A percentile compares a stretch with the other conserved stretches of the same genome.
Conservation (phyloP, 306 rosid genomes). For the Lagenaria siceraria region DNA sequence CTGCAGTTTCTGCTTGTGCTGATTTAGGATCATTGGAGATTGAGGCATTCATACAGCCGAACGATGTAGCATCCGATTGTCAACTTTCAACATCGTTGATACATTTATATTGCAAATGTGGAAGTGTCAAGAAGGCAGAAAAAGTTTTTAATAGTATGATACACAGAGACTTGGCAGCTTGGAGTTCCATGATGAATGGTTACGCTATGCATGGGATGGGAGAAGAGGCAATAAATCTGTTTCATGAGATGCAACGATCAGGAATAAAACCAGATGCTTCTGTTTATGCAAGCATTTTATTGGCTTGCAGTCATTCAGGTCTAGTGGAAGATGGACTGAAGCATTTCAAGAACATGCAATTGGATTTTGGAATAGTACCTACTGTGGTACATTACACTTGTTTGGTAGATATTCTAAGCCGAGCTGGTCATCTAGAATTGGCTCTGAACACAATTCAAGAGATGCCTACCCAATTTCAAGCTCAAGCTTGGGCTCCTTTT, state of each 20-base stretch:
- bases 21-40: constrained; percentile 7
- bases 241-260: not conserved
- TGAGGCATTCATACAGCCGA: not conserved
- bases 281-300: not conserved
- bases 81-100: not conserved
- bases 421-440: constrained; percentile 10
- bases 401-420: constrained; percentile 16
- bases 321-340: constrained; percentile 13
- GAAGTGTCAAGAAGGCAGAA: not conserved
- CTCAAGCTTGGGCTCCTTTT: constrained; percentile 10
- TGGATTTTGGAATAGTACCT: constrained; percentile 5
- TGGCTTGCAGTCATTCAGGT: constrained; percentile 13
- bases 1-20: constrained; percentile 10
- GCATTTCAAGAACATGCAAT: constrained; percentile 5
- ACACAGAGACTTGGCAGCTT: constrained; percentile 9
- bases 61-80: not conserved
- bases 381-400: constrained; percentile 8
- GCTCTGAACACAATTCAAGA: constrained; percentile 1
- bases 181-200: constrained; percentile 12
- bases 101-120: constrained; percentile 7
- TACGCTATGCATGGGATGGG: constrained; percentile 3
- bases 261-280: constrained; percentile 11
- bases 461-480: constrained; percentile 7
- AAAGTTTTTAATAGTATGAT: not conserved
- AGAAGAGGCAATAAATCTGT: constrained; percentile 2